Conservation (phyloP, 805 yeast species). For the Nematodospora valgi region DNA sequence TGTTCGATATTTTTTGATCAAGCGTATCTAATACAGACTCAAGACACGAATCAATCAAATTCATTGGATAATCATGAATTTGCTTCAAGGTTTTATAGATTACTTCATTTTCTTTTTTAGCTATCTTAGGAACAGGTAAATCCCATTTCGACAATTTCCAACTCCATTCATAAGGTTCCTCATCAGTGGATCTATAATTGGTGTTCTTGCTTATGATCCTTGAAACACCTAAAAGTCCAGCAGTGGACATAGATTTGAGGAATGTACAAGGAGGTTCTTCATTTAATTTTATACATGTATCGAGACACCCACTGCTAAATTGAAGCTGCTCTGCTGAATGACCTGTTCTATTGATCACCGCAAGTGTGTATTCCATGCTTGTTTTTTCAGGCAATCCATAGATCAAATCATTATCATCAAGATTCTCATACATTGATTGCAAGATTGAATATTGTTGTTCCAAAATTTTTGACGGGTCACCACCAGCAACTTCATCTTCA, state of each 20-base stretch:
- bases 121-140: constrained; percentile 44
- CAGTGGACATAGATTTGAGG: constrained; percentile 38
- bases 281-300: constrained; percentile 31
- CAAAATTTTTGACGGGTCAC: constrained; percentile 2
- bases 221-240: constrained; percentile 61
- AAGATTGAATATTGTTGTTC: constrained; percentile 2
- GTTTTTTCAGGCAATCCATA: constrained; percentile 64
- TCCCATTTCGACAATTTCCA: constrained; percentile 84
- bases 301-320: constrained; percentile 56
- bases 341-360: constrained; percentile 30
- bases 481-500: constrained; percentile 37
- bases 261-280: constrained; percentile 7
- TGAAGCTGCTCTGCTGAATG: constrained; percentile 39
- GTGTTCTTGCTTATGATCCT: constrained; percentile 34
- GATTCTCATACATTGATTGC: constrained; percentile 39
- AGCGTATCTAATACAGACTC: constrained; percentile 18
- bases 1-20: constrained; percentile 9
- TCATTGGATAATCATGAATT: constrained; percentile 34
- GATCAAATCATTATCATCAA: constrained; percentile 62
- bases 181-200: constrained; percentile 6
- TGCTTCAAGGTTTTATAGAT: constrained; percentile 52
- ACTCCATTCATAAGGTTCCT: constrained; percentile 52
- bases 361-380: constrained; percentile 49
- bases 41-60: constrained; percentile 15
- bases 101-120: constrained; percentile 39